Evolutionary conservation across 768 basidiomycete species (phyloP), one percentile per base, ranked within the genome.

Genomic region (Chlorophyllum brunneum): DNA sequence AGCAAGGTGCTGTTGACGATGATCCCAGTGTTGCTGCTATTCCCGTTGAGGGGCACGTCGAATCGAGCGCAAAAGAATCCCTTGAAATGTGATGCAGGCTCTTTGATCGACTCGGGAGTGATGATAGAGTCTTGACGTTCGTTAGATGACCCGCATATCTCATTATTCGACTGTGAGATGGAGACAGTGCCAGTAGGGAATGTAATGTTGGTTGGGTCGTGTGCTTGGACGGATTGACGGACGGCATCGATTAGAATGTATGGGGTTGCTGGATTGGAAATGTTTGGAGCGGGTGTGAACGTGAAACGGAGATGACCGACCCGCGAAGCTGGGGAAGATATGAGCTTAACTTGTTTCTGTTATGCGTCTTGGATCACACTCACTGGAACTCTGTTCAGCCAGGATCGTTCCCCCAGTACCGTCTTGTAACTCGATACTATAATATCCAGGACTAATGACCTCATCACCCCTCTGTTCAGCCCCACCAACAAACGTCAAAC

Each of bases 231-330:
- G 1, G 80, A 81, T 5, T 80, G 76, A 3, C 87, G 77, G 2
- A 83, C 79, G 0, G 84, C 81, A 62, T 89, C 84, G 7, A 91
- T 61, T 10, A 89, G 67, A 40, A 89, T 70, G 43, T 84, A 85
- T 0, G 85, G 84, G 13, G 51, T 29, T 4, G 42, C 44, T 16
- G 29, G 24, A 10, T 5, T 56, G 50, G 48, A 59, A 30, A 37
- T 61, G 29, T 45, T 61, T 15, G 5, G 56, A 48, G 6, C 71
- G 50, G 51, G 45, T 8, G 62, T 65, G 67, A 87, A 90, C 0
- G 82, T 83, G 65, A 88, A 88, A 3, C 83, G 77, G 1, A 90
- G 71, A 63, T 90, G 85, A 0, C 85, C 87, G 2, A 86, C 85
- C 6, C 85, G 78, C 4, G 88, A 88, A 5, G 86, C 86, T 88